phyloP scores from a whole-genome alignment of 108 stramenopile species.

The Skeletonema grethae region DNA sequence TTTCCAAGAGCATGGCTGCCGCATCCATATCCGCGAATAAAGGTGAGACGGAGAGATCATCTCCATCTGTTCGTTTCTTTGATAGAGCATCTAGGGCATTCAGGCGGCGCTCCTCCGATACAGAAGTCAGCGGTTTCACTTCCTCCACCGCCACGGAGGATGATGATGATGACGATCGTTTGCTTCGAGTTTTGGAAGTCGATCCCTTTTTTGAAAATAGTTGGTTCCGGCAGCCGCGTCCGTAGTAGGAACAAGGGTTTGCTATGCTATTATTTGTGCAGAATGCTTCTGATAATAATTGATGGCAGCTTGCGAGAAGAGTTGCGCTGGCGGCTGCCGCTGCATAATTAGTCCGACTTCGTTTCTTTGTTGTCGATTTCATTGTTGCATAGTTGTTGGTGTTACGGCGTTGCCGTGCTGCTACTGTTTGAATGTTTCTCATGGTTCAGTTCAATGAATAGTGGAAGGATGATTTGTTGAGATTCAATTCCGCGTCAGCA shows the following conservation, averaged over 20 bases:
- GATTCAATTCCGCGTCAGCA: no score
- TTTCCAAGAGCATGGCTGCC: slow-evolving; percentile 41
- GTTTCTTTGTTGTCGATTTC: background rate
- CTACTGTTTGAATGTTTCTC: no score
- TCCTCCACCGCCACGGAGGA: slow-evolving; percentile 23
- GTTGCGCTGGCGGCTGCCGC: background rate
- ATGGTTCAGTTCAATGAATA: background rate
- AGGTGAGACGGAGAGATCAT: slow-evolving; percentile 4
- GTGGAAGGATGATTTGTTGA: background rate
- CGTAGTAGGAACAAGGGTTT: background rate
- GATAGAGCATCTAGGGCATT: slow-evolving; percentile 38
- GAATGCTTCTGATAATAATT: background rate
- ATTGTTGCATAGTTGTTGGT: background rate
- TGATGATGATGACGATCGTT: background rate
- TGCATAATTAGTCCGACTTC: background rate
- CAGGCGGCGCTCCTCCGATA: slow-evolving; percentile 34
- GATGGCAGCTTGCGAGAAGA: background rate
- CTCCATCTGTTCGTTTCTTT: slow-evolving; percentile 14
- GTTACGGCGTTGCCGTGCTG: background rate
- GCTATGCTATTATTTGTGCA: background rate
- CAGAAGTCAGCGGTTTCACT: slow-evolving; percentile 41
- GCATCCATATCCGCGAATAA: slow-evolving; percentile 43
- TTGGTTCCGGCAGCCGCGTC: slow-evolving; percentile 1
- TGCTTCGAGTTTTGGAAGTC: slow-evolving; percentile 1
- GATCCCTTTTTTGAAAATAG: background rate